A percentile compares a stretch with the other conserved stretches of the same genome.
phyloP scores from a whole-genome alignment of 2,329 filamentous ascomycete species.

The Tolypocladium pustulatum region DNA sequence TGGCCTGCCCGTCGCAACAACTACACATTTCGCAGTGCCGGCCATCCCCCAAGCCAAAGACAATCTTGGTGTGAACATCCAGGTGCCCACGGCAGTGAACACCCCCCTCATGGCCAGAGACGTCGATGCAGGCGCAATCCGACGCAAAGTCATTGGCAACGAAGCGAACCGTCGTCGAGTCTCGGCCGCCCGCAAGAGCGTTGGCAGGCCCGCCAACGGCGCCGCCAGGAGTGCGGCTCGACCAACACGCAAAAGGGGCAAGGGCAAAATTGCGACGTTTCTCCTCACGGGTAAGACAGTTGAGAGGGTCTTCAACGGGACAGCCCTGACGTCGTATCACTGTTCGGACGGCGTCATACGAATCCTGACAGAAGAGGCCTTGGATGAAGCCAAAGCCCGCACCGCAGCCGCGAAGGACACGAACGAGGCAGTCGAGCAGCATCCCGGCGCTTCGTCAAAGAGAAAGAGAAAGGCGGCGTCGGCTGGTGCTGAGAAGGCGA shows the following conservation, averaged over 20 bases:
- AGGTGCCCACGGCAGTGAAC: neutral
- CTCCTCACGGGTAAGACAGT: neutral
- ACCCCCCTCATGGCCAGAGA: neutral
- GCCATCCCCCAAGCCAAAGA: neutral
- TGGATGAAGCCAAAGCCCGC: neutral
- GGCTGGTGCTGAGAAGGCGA: neutral
- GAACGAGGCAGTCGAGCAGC: neutral
- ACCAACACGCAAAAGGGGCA: neutral
- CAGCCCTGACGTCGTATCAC: neutral
- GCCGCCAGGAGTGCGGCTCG: neutral
- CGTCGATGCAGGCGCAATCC: neutral
- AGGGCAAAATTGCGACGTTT: neutral
- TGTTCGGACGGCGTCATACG: conserved; percentile 2
- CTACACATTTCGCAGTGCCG: neutral
- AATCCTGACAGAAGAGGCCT: neutral
- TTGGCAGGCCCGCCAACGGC: neutral
- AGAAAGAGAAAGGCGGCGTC: neutral
- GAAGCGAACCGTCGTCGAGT: neutral
- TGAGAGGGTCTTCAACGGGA: neutral
- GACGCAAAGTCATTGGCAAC: neutral
- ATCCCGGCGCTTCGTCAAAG: neutral
- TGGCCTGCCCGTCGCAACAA: neutral
- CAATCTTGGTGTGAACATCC: too few species aligned
- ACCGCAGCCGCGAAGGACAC: neutral
- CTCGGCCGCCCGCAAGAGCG: neutral